Percentiles rank a stretch among this genome's conserved stretches.
Evolutionary conservation across 805 yeast genomes (phyloP).

Genomic region (Pichia exigua): DNA sequence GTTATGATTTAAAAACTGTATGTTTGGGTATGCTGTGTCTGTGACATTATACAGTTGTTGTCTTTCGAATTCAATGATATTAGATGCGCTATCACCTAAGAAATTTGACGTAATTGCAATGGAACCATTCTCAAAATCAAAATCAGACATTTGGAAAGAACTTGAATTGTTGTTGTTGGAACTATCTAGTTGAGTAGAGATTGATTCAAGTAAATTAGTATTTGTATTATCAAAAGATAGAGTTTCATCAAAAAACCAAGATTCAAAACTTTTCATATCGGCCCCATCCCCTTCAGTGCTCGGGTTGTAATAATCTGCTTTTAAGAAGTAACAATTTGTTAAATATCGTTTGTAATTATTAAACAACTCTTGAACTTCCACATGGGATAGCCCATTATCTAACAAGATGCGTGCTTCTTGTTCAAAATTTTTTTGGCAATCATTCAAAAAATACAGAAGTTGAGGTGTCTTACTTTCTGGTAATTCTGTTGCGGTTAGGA

Average conservation of each 20-base stretch:
- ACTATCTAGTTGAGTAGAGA: not conserved
- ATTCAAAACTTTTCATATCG: not conserved
- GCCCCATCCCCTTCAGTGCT: not conserved
- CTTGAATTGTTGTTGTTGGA: not conserved
- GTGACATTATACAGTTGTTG: conserved; percentile 2
- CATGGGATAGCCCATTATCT: conserved; percentile 1
- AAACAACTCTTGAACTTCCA: conserved; percentile 4
- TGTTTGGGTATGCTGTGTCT: not conserved
- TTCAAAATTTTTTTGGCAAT: conserved; percentile 6
- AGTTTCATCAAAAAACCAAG: not conserved
- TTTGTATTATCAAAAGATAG: not conserved
- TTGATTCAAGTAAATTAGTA: not conserved
- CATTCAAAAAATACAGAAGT: not conserved
- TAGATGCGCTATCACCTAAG: not conserved
- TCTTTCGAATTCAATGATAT: not conserved
- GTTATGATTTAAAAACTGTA: not conserved
- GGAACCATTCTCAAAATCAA: conserved; percentile 3
- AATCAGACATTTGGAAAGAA: not conserved
- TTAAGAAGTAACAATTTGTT: not conserved
- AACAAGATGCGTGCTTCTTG: conserved; percentile 6
- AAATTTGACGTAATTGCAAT: not conserved
- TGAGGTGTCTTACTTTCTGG: not conserved
- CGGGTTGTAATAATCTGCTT: not conserved
- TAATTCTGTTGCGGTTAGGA: not conserved
- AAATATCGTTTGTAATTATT: conserved; percentile 4